Percentiles rank a stretch among this genome's conserved stretches.
Evolutionary conservation across 495 filamentous ascomycete genomes (phyloP).

Genomic region (Delitschia confertaspora): DNA sequence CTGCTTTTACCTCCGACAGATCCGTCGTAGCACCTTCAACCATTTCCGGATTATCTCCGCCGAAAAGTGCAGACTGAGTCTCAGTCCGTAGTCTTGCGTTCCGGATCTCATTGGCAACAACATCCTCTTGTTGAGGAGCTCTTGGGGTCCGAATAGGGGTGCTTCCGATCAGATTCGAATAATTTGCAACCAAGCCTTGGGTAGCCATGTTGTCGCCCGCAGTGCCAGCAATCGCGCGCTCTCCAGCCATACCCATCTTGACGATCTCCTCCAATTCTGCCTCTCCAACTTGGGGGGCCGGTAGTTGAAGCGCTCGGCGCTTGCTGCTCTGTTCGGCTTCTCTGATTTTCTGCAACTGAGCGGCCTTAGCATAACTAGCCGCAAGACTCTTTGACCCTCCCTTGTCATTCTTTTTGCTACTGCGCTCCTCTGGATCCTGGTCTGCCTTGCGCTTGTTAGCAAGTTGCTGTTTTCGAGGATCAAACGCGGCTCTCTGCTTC

Average conservation of each 20-base stretch:
- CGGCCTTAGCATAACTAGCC: conserved; percentile 87
- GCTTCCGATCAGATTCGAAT: conserved; percentile 66
- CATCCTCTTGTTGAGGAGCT: conserved; percentile 85
- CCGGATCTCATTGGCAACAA: conserved; percentile 89
- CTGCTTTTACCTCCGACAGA: conserved; percentile 75
- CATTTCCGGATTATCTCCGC: conserved; percentile 86
- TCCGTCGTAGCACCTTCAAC: conserved; percentile 74
- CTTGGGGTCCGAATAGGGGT: conserved; percentile 87
- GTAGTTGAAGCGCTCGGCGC: conserved; percentile 66
- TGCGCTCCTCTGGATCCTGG: conserved; percentile 67
- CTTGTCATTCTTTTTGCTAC: conserved; percentile 82
- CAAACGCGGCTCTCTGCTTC: conserved; percentile 76
- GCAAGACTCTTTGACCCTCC: conserved; percentile 66
- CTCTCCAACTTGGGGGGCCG: conserved; percentile 84
- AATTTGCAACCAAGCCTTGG: conserved; percentile 75
- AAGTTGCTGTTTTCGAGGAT: conserved; percentile 87
- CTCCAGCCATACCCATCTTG: conserved; percentile 94
- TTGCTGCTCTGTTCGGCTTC: conserved; percentile 97
- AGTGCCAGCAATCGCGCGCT: conserved; percentile 70
- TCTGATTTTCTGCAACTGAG: conserved; percentile 88
- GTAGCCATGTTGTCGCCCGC: conserved; percentile 80
- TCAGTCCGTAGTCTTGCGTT: conserved; percentile 90
- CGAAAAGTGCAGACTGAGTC: conserved; percentile 89
- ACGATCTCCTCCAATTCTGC: conserved; percentile 94
- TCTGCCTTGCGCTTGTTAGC: conserved; percentile 95